These are phyloP conservation scores for Picea abies DNA, from an alignment of 83 land plant genomes.

Conservation along the genomic window DNA sequence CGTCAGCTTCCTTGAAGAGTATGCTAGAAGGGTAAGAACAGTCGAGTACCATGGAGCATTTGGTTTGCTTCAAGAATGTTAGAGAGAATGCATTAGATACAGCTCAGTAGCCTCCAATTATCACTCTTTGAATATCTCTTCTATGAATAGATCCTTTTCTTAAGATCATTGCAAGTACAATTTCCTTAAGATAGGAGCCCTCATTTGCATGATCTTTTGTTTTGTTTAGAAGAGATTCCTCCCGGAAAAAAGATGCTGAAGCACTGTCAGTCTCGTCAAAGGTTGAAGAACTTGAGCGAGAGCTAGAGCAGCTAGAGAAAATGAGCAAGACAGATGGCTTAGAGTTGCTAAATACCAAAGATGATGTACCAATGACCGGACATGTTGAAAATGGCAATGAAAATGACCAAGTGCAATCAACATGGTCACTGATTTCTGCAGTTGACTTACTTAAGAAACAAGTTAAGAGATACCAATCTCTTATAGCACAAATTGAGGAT, in stretches of 20 bases:
- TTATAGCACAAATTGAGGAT: conserved; percentile 62
- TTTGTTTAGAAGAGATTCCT: conserved; percentile 15
- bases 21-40: neutral
- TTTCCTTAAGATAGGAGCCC: neutral
- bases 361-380: neutral
- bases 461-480: conserved; percentile 55
- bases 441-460: conserved; percentile 61
- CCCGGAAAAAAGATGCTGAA: conserved; percentile 59
- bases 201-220: neutral
- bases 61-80: neutral
- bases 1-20: neutral
- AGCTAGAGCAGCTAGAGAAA: conserved; percentile 57
- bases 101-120: neutral
- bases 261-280: conserved; percentile 70
- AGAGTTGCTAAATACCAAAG: neutral
- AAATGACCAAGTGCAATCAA: conserved; percentile 20
- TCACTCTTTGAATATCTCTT: neutral
- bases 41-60: neutral
- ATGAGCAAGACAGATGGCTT: conserved; percentile 29
- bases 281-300: conserved; percentile 65
- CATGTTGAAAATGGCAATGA: conserved; percentile 16
- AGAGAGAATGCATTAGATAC: neutral
- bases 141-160: neutral
- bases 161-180: neutral
- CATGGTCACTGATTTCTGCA: conserved; percentile 17